Base-by-base conservation (phyloP, 495 filamentous ascomycete species). In the Aspergillus ostianus region DNA sequence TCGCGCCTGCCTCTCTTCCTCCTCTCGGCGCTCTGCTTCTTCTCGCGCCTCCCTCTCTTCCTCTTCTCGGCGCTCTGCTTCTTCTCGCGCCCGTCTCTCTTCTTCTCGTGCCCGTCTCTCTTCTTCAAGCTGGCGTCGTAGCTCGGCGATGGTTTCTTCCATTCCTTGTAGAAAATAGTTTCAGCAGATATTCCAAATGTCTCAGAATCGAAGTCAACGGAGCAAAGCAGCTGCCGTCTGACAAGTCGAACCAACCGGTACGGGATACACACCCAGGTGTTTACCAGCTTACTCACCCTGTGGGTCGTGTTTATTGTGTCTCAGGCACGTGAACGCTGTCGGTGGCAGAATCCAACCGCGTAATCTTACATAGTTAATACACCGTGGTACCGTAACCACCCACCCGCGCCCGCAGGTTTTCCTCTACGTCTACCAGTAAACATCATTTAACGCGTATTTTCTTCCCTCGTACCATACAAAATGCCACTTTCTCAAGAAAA, bases 111-210 rank as follows among this genome's bases (percentile, higher is more conserved):
- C 56, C 52, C 57, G 21, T 60, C 36, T 61, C 57, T 60, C 47
- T 60, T 66, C 67, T 47, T 69, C 57, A 49, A 67, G 61, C 58
- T 66, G 60, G 57, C 62, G 60, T 60, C 50, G 57, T 60, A 70
- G 41, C 36, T 70, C 63, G 18, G 65, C 59, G 53, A 68, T 70
- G 51, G 49, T 63, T 53, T 70, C 62, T 57, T 68, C 56, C 50
- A 63, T 67, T 32, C 19, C 50, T 67, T 48, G 44, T 58, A 47
- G 53, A 61, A 58, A 63, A 55, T 55, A 36, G 32, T 36, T 36
- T 36, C 32, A 36, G 32, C 32, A 36, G 32, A 36, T 36, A 36
- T 36, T 36, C n/a, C 9, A 36, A 36, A 36, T 36, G 9, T 36
- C 32, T 36, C 32, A 36, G 32, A 36, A 36, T 36, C 32, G 9